Evolutionary conservation across 2,329 filamentous ascomycete genomes (phyloP).

Genomic region (Aspergillus pseudotamarii): DNA sequence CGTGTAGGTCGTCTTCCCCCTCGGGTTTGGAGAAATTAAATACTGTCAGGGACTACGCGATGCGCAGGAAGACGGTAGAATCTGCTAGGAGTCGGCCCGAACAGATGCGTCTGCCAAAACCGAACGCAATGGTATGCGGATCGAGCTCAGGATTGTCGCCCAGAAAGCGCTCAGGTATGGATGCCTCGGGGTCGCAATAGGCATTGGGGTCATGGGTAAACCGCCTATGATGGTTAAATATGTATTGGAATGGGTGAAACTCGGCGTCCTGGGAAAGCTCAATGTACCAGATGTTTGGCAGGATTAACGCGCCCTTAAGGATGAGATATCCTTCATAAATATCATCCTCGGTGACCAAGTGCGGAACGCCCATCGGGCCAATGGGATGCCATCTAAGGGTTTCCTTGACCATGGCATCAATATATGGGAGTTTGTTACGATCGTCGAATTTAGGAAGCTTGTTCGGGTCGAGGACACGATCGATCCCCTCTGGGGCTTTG

Average conservation of each 20-base stretch:
- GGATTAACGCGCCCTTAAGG: conserved; percentile 40
- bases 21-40: conserved; percentile 47
- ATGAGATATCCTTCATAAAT: conserved; percentile 30
- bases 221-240: conserved; percentile 35
- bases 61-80: conserved; percentile 43
- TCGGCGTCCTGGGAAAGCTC: too few relatives aligned
- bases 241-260: too few relatives aligned
- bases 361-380: conserved; percentile 36
- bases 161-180: conserved; percentile 50
- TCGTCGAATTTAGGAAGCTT: conserved; percentile 43
- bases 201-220: conserved; percentile 43
- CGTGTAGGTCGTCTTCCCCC: conserved; percentile 34
- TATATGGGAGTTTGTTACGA: conserved; percentile 38
- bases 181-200: conserved; percentile 41
- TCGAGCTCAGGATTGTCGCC: conserved; percentile 38
- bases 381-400: conserved; percentile 40
- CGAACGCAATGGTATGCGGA: conserved; percentile 35
- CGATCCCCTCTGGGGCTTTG: conserved; percentile 52
- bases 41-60: conserved; percentile 50
- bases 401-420: conserved; percentile 45
- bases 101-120: conserved; percentile 48
- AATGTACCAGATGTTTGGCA: conserved; percentile 42
- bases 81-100: conserved; percentile 48
- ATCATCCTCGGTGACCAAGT: conserved; percentile 30
- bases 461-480: conserved; percentile 39